Percentiles rank a stretch among this genome's conserved stretches.
These are phyloP conservation scores for Lagenaria siceraria DNA, from an alignment of 306 rosid species.

Conservation along the genomic window DNA sequence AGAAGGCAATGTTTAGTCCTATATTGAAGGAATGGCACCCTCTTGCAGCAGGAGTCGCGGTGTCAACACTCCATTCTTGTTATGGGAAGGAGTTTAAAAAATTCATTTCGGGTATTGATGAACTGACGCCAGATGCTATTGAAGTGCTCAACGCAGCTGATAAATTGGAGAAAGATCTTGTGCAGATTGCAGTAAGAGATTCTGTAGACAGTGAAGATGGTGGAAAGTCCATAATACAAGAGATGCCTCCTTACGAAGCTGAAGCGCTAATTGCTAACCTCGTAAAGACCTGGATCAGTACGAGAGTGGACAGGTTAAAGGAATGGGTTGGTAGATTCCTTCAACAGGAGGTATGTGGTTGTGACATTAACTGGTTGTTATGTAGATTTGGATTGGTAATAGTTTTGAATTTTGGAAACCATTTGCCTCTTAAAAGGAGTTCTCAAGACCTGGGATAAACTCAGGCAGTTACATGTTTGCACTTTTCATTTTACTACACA, in stretches of 20 bases:
- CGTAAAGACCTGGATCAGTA: constrained; percentile 72
- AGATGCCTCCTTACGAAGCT: constrained; percentile 97
- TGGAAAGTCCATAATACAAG: constrained; percentile 76
- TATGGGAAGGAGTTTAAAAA: constrained; percentile 69
- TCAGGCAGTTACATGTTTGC: background rate
- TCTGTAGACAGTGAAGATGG: constrained; percentile 95
- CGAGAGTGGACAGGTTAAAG: constrained; percentile 70
- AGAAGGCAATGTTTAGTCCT: constrained; percentile 75
- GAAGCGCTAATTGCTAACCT: constrained; percentile 53
- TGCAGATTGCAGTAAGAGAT: constrained; percentile 90
- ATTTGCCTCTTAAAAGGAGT: background rate
- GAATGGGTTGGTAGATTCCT: constrained; percentile 81
- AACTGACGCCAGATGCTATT: constrained; percentile 71
- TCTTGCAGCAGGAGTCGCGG: constrained; percentile 72
- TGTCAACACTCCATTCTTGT: constrained; percentile 83
- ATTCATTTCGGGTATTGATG: constrained; percentile 42
- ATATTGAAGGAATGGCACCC: constrained; percentile 79
- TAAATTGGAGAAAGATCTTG: constrained; percentile 90
- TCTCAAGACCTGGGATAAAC: background rate
- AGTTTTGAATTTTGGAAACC: background rate
- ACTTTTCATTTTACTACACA: background rate
- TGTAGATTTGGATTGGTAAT: background rate
- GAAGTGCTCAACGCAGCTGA: constrained; percentile 76
- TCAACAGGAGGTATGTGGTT: constrained; percentile 59
- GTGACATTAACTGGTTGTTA: background rate